Conservation (phyloP, 106 monocot species). For the Platanthera guangdongensis region DNA sequence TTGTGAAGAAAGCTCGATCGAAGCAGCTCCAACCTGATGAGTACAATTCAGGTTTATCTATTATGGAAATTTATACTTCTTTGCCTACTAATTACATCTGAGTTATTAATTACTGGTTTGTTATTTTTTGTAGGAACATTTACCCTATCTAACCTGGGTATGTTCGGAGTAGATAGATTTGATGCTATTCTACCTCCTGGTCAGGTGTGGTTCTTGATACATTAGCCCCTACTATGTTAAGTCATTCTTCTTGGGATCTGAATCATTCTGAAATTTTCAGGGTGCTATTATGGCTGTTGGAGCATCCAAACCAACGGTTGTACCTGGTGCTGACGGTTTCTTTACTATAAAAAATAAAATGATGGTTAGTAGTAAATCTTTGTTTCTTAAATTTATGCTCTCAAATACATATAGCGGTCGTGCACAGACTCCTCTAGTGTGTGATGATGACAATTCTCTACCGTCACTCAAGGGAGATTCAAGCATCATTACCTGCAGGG, state of each 20-base stretch:
- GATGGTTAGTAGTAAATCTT: constrained; percentile 38
- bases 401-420: no score
- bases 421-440: no score
- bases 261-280: constrained; percentile 21
- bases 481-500: no score
- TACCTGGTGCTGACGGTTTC: constrained; percentile 70
- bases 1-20: constrained; percentile 68
- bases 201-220: constrained; percentile 38
- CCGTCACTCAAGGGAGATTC: no score
- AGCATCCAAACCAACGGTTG: constrained; percentile 83
- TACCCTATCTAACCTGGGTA: constrained; percentile 89
- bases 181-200: constrained; percentile 98
- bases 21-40: constrained; percentile 88
- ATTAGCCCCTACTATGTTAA: not conserved
- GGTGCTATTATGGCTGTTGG: constrained; percentile 97
- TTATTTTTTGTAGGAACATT: constrained; percentile 60
- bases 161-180: constrained; percentile 98
- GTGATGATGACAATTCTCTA: no score
- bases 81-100: not conserved
- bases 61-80: not conserved
- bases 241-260: not conserved
- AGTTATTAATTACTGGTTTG: not conserved
- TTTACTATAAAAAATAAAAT: constrained; percentile 85
- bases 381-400: not conserved
- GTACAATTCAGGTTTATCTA: constrained; percentile 75